phyloP scores from a whole-genome alignment of 1,284 basidiomycete genomes.

The Boletus mariae region DNA sequence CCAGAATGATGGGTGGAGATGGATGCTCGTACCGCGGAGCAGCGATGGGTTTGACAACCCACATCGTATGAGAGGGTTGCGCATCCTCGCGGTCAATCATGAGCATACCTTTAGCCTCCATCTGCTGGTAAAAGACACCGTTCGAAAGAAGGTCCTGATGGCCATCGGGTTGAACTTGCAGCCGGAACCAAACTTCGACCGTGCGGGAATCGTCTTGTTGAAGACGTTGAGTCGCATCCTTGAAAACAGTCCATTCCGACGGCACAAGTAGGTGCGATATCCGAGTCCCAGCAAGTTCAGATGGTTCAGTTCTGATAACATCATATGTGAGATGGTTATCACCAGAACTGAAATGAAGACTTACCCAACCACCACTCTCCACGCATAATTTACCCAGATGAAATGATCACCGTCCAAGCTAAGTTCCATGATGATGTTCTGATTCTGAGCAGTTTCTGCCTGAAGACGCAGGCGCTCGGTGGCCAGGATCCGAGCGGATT shows the following conservation, averaged over 20 bases:
- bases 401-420: constrained; percentile 90
- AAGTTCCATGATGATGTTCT: constrained; percentile 95
- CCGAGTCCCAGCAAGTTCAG: constrained; percentile 74
- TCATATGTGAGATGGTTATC: constrained; percentile 11
- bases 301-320: constrained; percentile 71
- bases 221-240: constrained; percentile 82
- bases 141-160: constrained; percentile 48
- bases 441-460: constrained; percentile 89
- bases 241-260: constrained; percentile 84
- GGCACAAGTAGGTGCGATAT: constrained; percentile 83
- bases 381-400: constrained; percentile 92
- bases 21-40: constrained; percentile 63
- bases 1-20: constrained; percentile 53
- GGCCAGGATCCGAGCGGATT: constrained; percentile 74
- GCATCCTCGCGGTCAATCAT: constrained; percentile 90
- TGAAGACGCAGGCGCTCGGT: constrained; percentile 82
- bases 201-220: constrained; percentile 93
- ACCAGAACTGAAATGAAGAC: constrained; percentile 27
- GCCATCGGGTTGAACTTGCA: constrained; percentile 65
- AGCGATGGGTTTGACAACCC: constrained; percentile 91
- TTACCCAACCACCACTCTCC: constrained; percentile 90
- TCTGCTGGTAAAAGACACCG: constrained; percentile 72
- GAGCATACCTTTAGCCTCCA: constrained; percentile 99
- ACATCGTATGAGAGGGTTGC: constrained; percentile 95
- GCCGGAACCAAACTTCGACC: constrained; percentile 86